Evolutionary conservation across 1,284 basidiomycete species (phyloP).

Genomic region (Crucibulum cyathiforme): DNA sequence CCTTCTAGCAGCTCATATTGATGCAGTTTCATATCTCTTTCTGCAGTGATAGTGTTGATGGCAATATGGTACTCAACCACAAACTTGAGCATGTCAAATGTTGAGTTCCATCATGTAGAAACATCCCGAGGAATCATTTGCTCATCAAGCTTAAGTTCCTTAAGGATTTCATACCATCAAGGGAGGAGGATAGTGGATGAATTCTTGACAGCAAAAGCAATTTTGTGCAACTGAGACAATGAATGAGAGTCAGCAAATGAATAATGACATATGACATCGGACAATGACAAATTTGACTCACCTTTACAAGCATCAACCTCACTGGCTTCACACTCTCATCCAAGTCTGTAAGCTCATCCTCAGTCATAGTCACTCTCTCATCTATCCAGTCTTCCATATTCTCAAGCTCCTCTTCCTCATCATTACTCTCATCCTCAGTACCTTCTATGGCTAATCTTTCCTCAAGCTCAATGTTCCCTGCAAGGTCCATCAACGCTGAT

Average conservation of each 20-base stretch:
- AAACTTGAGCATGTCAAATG: constrained; percentile 11
- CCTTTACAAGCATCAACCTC: constrained; percentile 11
- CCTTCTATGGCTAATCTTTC: neutral
- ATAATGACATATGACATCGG: neutral
- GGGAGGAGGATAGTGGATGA: neutral
- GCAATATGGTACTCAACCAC: constrained; percentile 26
- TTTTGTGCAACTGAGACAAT: constrained; percentile 1
- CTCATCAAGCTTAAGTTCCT: neutral
- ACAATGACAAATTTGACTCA: neutral
- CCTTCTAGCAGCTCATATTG: constrained; percentile 15
- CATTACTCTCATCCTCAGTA: neutral
- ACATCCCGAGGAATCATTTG: constrained; percentile 10
- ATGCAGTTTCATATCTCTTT: constrained; percentile 14
- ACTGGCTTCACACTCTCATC: constrained; percentile 1
- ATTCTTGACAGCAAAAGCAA: constrained; percentile 6
- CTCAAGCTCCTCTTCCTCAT: constrained; percentile 7
- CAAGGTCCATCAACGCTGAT: neutral
- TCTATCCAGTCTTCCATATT: constrained; percentile 12
- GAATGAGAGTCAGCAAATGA: no score
- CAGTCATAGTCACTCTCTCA: constrained; percentile 9
- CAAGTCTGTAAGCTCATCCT: no score
- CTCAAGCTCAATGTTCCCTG: neutral
- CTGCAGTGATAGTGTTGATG: constrained; percentile 18
- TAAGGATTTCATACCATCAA: neutral
- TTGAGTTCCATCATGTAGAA: constrained; percentile 10